These are phyloP conservation scores for Agaricales sp. DNA, from an alignment of 1,284 basidiomycete species.

Conservation along the genomic window DNA sequence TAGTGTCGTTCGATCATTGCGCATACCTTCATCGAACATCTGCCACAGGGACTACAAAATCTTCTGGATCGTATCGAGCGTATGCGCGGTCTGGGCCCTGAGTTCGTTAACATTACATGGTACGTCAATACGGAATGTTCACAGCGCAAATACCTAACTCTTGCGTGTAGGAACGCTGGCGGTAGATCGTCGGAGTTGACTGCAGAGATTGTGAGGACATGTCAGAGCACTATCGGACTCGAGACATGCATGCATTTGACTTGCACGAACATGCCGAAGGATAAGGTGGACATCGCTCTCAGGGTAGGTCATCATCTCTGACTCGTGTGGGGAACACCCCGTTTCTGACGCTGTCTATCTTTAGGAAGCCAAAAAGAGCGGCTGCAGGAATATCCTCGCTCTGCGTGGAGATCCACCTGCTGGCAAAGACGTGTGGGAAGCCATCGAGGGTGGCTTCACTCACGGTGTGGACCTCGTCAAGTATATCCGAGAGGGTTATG, in stretches of 20 bases:
- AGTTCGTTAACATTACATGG: slow-evolving; percentile 99
- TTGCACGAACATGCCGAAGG: slow-evolving; percentile 95
- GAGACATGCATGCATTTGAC: slow-evolving; percentile 99
- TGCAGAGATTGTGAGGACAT: slow-evolving; percentile 93
- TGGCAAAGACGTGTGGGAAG: slow-evolving; percentile 86
- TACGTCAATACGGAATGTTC: slow-evolving; percentile 22
- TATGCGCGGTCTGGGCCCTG: slow-evolving; percentile 91
- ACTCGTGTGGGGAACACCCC: too few species aligned
- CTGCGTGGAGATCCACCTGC: slow-evolving; percentile 89
- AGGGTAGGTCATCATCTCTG: slow-evolving; percentile 39
- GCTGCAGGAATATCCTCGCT: slow-evolving; percentile 93
- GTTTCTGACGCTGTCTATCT: slow-evolving; percentile 11
- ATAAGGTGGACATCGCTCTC: slow-evolving; percentile 88
- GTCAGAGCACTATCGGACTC: slow-evolving; percentile 84
- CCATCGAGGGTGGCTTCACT: slow-evolving; percentile 80
- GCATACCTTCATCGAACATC: slow-evolving; percentile 1
- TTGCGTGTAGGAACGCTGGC: slow-evolving; percentile 77
- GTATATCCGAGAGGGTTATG: slow-evolving; percentile 76
- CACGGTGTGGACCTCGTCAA: slow-evolving; percentile 87
- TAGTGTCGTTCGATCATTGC: slow-evolving; percentile 10
- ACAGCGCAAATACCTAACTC: too few species aligned
- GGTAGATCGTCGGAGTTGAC: slow-evolving; percentile 90
- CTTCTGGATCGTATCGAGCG: slow-evolving; percentile 95
- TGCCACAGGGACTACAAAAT: slow-evolving; percentile 78
- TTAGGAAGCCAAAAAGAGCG: slow-evolving; percentile 84